A percentile compares a stretch with the other conserved stretches of the same genome.
Conservation (phyloP, 2,329 filamentous ascomycete genomes). For the Calonectria naviculata region DNA sequence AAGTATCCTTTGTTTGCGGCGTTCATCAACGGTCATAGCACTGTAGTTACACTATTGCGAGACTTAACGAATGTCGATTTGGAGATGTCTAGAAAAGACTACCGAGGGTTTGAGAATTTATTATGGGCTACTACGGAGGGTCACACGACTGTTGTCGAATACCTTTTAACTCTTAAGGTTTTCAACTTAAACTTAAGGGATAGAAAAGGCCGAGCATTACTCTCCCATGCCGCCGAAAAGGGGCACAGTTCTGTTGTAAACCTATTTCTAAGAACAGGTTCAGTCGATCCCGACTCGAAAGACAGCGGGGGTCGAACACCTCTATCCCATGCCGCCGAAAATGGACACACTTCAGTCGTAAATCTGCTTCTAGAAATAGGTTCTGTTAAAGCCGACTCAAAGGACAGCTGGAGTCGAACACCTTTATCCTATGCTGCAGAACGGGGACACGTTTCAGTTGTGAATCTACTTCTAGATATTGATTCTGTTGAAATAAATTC, state of each 20-base stretch:
- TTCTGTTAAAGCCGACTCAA: neutral
- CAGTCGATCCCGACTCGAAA: neutral
- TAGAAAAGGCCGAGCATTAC: neutral
- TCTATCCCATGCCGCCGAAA: neutral
- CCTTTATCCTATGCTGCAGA: neutral
- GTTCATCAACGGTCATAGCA: conserved; percentile 41
- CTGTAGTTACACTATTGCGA: neutral
- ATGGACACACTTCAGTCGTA: neutral
- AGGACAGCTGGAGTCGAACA: neutral
- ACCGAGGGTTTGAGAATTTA: too few species aligned
- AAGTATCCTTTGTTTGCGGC: conserved; percentile 48
- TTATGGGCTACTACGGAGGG: neutral
- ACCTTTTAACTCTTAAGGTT: too few species aligned
- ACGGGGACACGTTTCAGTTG: too few species aligned
- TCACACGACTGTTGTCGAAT: too few species aligned
- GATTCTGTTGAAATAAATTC: neutral
- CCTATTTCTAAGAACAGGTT: neutral
- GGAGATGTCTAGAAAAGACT: too few species aligned
- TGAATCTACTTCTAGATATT: neutral
- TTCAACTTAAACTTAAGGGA: too few species aligned
- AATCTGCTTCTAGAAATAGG: neutral
- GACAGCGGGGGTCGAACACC: neutral
- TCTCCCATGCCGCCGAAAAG: neutral
- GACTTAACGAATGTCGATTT: neutral
- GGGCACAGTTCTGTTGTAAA: neutral